These are phyloP conservation scores for Sechiopsis laciniata DNA, from an alignment of 306 rosid genomes.

Conservation along the genomic window DNA sequence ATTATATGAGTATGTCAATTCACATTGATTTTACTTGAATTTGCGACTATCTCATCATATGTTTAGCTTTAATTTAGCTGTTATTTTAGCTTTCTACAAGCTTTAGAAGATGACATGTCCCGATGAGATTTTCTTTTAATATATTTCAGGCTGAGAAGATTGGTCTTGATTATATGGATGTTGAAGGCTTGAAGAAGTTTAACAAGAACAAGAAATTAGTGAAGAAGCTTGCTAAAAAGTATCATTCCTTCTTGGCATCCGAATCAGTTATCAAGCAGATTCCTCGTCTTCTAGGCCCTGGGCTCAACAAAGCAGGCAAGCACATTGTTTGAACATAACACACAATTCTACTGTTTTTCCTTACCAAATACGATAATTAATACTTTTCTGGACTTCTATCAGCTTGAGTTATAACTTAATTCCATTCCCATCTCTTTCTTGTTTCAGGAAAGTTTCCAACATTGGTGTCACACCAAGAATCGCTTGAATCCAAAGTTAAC, in stretches of 20 bases:
- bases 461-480: conserved; percentile 74
- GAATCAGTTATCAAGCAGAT: conserved; percentile 87
- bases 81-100: too few relatives aligned
- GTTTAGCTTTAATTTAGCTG: too few relatives aligned
- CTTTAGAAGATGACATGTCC: too few relatives aligned
- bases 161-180: conserved; percentile 74
- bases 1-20: too few relatives aligned
- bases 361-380: too few relatives aligned
- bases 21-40: too few relatives aligned
- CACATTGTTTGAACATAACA: neutral
- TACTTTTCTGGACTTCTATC: neutral
- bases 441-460: conserved; percentile 76
- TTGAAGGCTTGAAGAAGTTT: conserved; percentile 69
- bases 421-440: neutral
- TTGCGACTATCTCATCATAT: too few relatives aligned
- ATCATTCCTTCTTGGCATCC: conserved; percentile 81
- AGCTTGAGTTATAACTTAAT: neutral
- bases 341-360: neutral
- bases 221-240: conserved; percentile 72
- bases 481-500: conserved; percentile 67
- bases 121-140: neutral
- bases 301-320: conserved; percentile 92
- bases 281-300: conserved; percentile 84
- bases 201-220: conserved; percentile 78
- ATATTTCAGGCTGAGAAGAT: conserved; percentile 63